Evolutionary conservation across 1,139 yeast genomes (phyloP).

Genomic region (Debaryomyces subglobosus): DNA sequence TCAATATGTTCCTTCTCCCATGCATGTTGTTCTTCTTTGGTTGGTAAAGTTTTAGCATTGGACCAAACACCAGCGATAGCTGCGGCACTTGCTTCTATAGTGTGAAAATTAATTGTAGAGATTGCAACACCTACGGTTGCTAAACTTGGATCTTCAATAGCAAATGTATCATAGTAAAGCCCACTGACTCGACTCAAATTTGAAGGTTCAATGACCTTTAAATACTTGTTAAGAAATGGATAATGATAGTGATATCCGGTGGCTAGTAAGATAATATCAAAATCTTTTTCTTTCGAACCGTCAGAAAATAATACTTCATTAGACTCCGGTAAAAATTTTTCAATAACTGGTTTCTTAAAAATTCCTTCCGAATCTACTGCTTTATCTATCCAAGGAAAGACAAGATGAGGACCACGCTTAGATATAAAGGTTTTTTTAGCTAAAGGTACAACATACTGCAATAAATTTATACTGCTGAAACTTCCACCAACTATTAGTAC

Average conservation of each 20-base stretch:
- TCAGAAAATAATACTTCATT: conserved; percentile 32
- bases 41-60: not conserved
- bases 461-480: conserved; percentile 52
- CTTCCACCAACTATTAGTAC: conserved; percentile 56
- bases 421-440: conserved; percentile 43
- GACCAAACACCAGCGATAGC: not conserved
- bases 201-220: conserved; percentile 29
- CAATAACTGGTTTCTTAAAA: conserved; percentile 25
- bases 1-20: conserved; percentile 32
- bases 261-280: conserved; percentile 35
- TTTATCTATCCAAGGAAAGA: conserved; percentile 32
- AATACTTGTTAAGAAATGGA: conserved; percentile 29
- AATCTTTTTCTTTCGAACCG: conserved; percentile 26
- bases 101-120: conserved; percentile 24
- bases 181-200: conserved; percentile 36
- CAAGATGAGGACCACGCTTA: conserved; percentile 33
- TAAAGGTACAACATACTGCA: conserved; percentile 50
- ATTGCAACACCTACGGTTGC: conserved; percentile 44
- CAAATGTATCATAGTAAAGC: conserved; percentile 41
- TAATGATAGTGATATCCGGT: conserved; percentile 43
- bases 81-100: not conserved
- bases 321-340: conserved; percentile 26
- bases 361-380: not conserved
- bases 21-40: conserved; percentile 23
- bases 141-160: conserved; percentile 45